These are phyloP conservation scores for Pseudopithomyces chartarum DNA, from an alignment of 2,329 filamentous ascomycete genomes.

Conservation along the genomic window DNA sequence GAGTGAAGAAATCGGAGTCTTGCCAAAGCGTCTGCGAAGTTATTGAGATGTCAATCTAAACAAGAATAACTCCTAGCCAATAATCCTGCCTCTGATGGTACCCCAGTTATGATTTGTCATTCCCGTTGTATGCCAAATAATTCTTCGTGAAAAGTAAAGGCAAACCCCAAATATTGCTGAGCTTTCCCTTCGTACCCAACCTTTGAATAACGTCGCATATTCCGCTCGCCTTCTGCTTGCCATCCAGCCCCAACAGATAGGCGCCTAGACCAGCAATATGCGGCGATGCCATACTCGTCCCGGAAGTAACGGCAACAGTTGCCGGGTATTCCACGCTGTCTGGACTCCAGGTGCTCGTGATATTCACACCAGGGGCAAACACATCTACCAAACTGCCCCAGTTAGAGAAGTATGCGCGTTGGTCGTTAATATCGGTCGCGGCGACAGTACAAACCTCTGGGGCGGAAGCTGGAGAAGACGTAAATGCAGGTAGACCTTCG, in stretches of 20 bases:
- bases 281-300: slow-evolving; percentile 98
- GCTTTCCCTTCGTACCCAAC: neutral
- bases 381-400: slow-evolving; percentile 99
- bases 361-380: slow-evolving; percentile 96
- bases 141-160: neutral
- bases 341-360: slow-evolving; percentile 97
- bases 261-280: slow-evolving; percentile 95
- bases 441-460: slow-evolving; percentile 92
- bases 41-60: too few relatives aligned
- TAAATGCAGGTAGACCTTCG: slow-evolving; percentile 98
- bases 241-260: slow-evolving; percentile 71
- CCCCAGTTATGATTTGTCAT: neutral
- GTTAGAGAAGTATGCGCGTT: slow-evolving; percentile 99
- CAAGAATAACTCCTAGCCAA: too few relatives aligned
- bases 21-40: too few relatives aligned
- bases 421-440: slow-evolving; percentile 89
- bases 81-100: too few relatives aligned
- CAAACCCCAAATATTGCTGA: neutral
- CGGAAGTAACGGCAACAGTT: slow-evolving; percentile 97
- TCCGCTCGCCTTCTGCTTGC: neutral
- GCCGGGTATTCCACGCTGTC: slow-evolving; percentile 68
- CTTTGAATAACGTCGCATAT: neutral
- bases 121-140: neutral
- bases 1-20: too few relatives aligned
- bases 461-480: slow-evolving; percentile 95